Evolutionary conservation across 163 green algal genomes (phyloP).

Genomic region (Scenedesmus sp.): DNA sequence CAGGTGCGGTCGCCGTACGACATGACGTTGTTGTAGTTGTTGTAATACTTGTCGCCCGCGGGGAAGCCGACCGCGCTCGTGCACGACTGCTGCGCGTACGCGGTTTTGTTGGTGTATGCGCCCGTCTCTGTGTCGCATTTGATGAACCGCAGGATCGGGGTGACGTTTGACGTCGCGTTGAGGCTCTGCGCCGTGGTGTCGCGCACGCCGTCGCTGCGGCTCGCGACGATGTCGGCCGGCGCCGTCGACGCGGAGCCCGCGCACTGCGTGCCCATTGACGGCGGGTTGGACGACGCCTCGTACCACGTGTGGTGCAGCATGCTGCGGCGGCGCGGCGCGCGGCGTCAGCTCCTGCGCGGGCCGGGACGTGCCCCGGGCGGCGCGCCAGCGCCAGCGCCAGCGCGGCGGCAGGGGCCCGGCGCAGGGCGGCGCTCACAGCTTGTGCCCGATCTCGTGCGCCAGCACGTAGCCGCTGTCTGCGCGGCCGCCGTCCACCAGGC

Average conservation of each 20-base stretch:
- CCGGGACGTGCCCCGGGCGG: too few relatives aligned
- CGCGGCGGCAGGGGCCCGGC: too few relatives aligned
- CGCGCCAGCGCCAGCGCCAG: too few relatives aligned
- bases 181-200: constrained; percentile 28
- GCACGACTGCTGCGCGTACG: constrained; percentile 27
- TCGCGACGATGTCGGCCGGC: background rate
- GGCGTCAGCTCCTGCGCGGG: too few relatives aligned
- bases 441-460: constrained; percentile 31
- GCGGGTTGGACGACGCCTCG: too few relatives aligned
- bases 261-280: too few relatives aligned
- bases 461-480: constrained; percentile 5
- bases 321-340: too few relatives aligned
- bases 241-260: too few relatives aligned
- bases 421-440: too few relatives aligned
- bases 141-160: constrained; percentile 25
- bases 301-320: too few relatives aligned
- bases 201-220: constrained; percentile 1
- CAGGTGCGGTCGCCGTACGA: constrained; percentile 34
- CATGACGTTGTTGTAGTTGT: constrained; percentile 41
- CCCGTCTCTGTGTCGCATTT: constrained; percentile 4
- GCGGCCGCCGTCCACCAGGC: background rate
- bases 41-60: constrained; percentile 10
- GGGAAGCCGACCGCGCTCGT: constrained; percentile 18
- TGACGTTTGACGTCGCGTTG: background rate
- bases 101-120: constrained; percentile 24